Base-by-base conservation (phyloP, 108 stramenopile genomes). In the Fragilariopsis cylindrus region DNA sequence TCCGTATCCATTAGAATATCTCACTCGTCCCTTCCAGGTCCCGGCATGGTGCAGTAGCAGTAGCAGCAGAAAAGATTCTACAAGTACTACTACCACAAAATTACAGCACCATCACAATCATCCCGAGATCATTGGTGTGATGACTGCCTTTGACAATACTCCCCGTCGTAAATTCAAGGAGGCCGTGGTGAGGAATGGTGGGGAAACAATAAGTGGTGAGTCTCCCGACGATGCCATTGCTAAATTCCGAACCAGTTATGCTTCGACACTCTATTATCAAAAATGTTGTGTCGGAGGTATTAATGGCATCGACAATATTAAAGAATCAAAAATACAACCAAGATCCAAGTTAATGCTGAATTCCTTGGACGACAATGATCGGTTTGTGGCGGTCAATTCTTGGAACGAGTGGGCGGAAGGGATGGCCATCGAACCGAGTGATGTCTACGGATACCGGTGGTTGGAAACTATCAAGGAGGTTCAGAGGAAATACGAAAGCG, bases 381-480 rank as follows among this genome's bases (percentile, higher is more conserved):
- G 58, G 13, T 87, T 87, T 43, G 71, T 90, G 15, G 52, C 75
- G 2, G 81, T 90, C 19, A 90, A 90, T 77, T 82, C 88, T 4
- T 72, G 66, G 88, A 89, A 89, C 78, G 88, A 89, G 16, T 90
- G 89, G 89, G 89, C 77, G 15, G 89, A 90, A 76, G 89, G 87
- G 66, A 90, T 90, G 89, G 79, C 81, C 11, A 9, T 90, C 60
- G 89, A 90, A 71, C 86, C 89, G 42, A 81, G 79, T 58, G 78
- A 84, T 74, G 76, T 79, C 0, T 90, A 77, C 68, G 89, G 87
- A 6, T 48, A 69, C 7, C 48, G 67, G 9, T 87, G 84, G 57
- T 71, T 90, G 65, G 84, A 87, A 70, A 55, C 70, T 4, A 78
- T 87, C 11, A 69, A 56, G 52, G 74, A 64, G 11, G 78, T 69